Conservation (phyloP, 1,284 basidiomycete species). For the Pholiota adiposa region DNA sequence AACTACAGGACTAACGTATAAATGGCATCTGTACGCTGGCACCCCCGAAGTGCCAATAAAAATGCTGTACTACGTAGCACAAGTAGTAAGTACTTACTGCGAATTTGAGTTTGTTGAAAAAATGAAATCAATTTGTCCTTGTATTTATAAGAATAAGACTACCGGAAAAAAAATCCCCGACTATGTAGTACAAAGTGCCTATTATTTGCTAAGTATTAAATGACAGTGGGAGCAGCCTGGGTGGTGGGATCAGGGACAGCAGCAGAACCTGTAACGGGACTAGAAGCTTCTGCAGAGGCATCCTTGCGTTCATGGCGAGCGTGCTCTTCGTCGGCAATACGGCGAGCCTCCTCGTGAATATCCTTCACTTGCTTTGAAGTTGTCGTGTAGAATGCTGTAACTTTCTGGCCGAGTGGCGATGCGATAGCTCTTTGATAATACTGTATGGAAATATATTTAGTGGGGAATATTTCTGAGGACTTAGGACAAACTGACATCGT, state of each 20-base stretch:
- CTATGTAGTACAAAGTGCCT: too few relatives aligned
- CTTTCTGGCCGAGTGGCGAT: conserved; percentile 80
- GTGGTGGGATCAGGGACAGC: conserved; percentile 20
- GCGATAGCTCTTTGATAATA: conserved; percentile 81
- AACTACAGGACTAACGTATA: too few relatives aligned
- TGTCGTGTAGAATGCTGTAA: conserved; percentile 75
- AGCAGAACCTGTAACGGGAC: conserved; percentile 12
- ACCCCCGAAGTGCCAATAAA: too few relatives aligned
- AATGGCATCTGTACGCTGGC: too few relatives aligned
- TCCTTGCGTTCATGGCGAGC: conserved; percentile 10
- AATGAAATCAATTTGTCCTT: too few relatives aligned
- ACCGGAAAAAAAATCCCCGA: too few relatives aligned
- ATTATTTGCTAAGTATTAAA: conserved; percentile 13
- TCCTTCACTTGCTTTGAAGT: conserved; percentile 83
- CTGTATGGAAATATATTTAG: conserved; percentile 38
- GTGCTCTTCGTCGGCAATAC: conserved; percentile 72
- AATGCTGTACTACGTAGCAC: too few relatives aligned
- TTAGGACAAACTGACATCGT: conserved; percentile 52
- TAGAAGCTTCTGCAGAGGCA: neutral
- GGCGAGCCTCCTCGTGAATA: conserved; percentile 86
- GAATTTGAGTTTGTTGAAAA: too few relatives aligned
- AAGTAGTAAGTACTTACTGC: too few relatives aligned
- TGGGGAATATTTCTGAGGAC: neutral
- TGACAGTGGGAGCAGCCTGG: conserved; percentile 23
- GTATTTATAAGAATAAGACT: too few relatives aligned